These are phyloP conservation scores for Liriodendron chinense DNA, from an alignment of 164 flowering plant genomes.

Conservation along the genomic window DNA sequence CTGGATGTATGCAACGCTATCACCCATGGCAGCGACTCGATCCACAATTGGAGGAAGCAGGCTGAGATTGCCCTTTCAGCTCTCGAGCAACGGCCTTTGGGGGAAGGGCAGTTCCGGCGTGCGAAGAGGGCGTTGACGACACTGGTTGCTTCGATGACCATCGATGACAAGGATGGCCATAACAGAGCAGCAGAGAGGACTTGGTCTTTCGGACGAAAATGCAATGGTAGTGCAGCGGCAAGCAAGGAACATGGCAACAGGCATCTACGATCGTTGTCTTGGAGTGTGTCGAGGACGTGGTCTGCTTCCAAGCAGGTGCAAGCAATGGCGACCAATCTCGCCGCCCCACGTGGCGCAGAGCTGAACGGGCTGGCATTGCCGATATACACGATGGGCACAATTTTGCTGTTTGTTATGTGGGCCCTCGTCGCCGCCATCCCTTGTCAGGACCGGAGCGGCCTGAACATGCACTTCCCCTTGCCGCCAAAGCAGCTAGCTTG, in stretches of 20 bases:
- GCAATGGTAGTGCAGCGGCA: constrained; percentile 11
- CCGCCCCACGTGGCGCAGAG: constrained; percentile 63
- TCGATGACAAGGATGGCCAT: not conserved
- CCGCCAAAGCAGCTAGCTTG: constrained; percentile 49
- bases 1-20: constrained; percentile 64
- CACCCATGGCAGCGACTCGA: constrained; percentile 49
- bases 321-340: constrained; percentile 58
- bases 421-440: constrained; percentile 68
- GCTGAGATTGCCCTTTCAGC: constrained; percentile 47
- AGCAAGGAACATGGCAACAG: constrained; percentile 49
- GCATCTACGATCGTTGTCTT: constrained; percentile 36
- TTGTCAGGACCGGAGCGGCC: constrained; percentile 64
- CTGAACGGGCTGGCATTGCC: constrained; percentile 42
- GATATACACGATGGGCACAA: constrained; percentile 60
- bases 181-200: constrained; percentile 43
- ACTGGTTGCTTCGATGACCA: not conserved
- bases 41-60: constrained; percentile 43
- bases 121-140: constrained; percentile 44
- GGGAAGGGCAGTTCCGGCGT: constrained; percentile 56
- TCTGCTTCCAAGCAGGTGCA: constrained; percentile 84
- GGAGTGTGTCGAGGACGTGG: constrained; percentile 58
- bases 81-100: constrained; percentile 21
- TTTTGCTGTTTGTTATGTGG: constrained; percentile 74
- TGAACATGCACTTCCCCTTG: constrained; percentile 43
- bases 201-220: constrained; percentile 63